Percentiles rank a stretch among this genome's conserved stretches.
Conservation (phyloP, 192 early-diverging fungal genomes). For the Podila minutissima region DNA sequence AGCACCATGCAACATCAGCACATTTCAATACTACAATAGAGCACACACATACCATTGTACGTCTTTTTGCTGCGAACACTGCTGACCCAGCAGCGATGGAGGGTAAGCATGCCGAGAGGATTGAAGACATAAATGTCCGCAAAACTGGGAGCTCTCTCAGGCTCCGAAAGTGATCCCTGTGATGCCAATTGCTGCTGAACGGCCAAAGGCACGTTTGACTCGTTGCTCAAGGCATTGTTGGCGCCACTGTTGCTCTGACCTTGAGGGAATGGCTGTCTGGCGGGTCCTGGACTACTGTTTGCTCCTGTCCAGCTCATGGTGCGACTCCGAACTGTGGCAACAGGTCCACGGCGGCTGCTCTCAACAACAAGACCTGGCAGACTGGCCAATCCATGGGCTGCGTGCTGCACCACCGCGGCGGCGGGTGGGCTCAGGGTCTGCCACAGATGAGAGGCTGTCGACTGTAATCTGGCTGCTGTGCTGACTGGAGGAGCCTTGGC, state of each 20-base stretch:
- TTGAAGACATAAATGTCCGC: conserved; percentile 66
- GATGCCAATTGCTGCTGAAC: conserved; percentile 48
- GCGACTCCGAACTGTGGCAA: conserved; percentile 42
- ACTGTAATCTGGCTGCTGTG: conserved; percentile 37
- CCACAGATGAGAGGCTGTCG: conserved; percentile 38
- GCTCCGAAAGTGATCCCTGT: conserved; percentile 39
- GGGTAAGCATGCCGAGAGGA: conserved; percentile 63
- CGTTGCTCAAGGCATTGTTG: conserved; percentile 16
- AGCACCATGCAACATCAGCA: neutral
- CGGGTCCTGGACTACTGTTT: conserved; percentile 1
- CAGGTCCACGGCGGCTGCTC: conserved; percentile 41
- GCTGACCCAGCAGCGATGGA: conserved; percentile 64
- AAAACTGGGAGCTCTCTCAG: conserved; percentile 54
- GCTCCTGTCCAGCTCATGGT: conserved; percentile 50
- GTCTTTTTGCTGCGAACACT: conserved; percentile 53
- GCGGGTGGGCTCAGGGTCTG: conserved; percentile 47
- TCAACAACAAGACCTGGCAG: conserved; percentile 43
- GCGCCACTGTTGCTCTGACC: conserved; percentile 50
- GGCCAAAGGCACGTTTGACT: conserved; percentile 51
- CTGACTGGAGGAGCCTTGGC: conserved; percentile 47
- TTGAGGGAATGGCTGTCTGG: conserved; percentile 20
- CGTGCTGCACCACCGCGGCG: conserved; percentile 43
- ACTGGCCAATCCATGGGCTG: conserved; percentile 44
- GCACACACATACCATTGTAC: conserved; percentile 43
- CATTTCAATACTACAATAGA: neutral